These are phyloP conservation scores for Globisporangium camurandrum DNA, from an alignment of 352 stramenopile genomes.

Conservation along the genomic window DNA sequence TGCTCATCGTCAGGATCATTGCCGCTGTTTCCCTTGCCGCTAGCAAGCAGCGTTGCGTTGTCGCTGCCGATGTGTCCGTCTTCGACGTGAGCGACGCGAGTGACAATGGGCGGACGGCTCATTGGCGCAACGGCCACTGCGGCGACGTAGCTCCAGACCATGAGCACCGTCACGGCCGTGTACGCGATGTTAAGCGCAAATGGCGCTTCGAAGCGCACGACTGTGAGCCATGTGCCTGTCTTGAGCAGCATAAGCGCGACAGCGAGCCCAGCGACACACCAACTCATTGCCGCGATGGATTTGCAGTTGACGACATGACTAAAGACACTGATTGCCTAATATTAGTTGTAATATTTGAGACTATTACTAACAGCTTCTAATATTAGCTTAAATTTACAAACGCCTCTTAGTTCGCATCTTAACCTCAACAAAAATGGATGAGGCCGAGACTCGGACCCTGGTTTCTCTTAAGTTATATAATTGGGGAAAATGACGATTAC, in stretches of 20 bases:
- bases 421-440: no score
- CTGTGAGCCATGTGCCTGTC: slow-evolving; percentile 34
- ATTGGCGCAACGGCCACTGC: slow-evolving; percentile 26
- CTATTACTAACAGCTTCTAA: no score
- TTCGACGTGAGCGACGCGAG: slow-evolving; percentile 5
- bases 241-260: slow-evolving; percentile 65
- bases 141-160: slow-evolving; percentile 75
- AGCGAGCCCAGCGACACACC: slow-evolving; percentile 33
- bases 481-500: no score
- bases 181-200: slow-evolving; percentile 29
- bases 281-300: slow-evolving; percentile 20
- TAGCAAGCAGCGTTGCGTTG: neutral
- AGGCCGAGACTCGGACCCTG: no score
- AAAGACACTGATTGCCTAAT: no score
- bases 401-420: no score
- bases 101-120: slow-evolving; percentile 10
- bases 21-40: neutral
- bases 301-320: neutral
- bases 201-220: slow-evolving; percentile 23
- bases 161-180: slow-evolving; percentile 30
- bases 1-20: slow-evolving; percentile 9
- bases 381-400: no score
- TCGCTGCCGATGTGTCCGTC: neutral
- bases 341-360: no score
- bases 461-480: no score